phyloP scores from a whole-genome alignment of 2,329 filamentous ascomycete genomes.

The Aspergillus terreus region DNA sequence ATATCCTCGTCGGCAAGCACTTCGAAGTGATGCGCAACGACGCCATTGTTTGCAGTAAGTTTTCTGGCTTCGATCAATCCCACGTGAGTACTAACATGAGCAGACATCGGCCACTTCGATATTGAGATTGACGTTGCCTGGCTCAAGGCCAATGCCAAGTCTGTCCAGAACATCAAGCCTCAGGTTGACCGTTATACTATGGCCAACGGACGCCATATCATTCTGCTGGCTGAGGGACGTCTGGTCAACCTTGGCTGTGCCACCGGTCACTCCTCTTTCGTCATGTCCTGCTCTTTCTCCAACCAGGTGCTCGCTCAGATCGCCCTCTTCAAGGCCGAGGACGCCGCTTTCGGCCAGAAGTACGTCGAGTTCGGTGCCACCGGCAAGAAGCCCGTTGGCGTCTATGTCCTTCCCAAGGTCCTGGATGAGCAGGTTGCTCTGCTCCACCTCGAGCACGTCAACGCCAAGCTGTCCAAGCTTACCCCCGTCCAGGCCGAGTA shows the following conservation, averaged over 20 bases:
- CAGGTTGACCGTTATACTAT: constrained; percentile 98
- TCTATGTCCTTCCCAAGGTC: constrained; percentile 98
- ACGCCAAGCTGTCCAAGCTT: constrained; percentile 87
- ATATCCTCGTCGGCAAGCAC: constrained; percentile 88
- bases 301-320: constrained; percentile 99
- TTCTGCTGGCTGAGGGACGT: constrained; percentile 96
- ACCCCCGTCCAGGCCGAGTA: constrained; percentile 88
- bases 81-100: not conserved
- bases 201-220: constrained; percentile 91
- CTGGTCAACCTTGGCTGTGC: constrained; percentile 99
- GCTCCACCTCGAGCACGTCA: constrained; percentile 89
- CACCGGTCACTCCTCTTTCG: constrained; percentile 98
- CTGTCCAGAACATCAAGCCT: constrained; percentile 98
- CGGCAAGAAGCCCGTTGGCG: constrained; percentile 84
- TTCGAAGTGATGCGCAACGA: constrained; percentile 96
- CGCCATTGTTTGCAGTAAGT: constrained; percentile 93
- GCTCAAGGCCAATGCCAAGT: constrained; percentile 95
- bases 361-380: constrained; percentile 93
- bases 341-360: constrained; percentile 84
- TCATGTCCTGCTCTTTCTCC: constrained; percentile 99
- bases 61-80: not conserved
- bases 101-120: constrained; percentile 98
- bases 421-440: constrained; percentile 97
- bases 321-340: constrained; percentile 90
- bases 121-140: constrained; percentile 99